phyloP scores from a whole-genome alignment of 2,329 filamentous ascomycete genomes.

The Incumbomyces delicatus region DNA sequence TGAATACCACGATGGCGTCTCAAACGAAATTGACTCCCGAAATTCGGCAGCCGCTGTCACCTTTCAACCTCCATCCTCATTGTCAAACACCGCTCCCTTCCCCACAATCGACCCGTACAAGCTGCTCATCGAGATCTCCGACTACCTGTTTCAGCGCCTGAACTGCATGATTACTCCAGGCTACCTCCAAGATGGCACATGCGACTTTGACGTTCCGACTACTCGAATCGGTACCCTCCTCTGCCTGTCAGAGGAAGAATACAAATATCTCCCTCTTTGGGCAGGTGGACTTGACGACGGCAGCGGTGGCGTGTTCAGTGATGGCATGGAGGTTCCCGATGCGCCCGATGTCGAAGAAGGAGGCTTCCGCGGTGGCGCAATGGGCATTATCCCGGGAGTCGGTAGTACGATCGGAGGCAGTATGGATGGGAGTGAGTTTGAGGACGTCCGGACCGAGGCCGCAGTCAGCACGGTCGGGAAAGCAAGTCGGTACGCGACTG shows the following conservation, averaged over 20 bases:
- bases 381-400: conserved; percentile 23
- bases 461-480: conserved; percentile 26
- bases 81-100: too few species aligned
- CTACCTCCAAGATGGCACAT: conserved; percentile 1
- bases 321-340: conserved; percentile 31
- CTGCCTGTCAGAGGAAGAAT: conserved; percentile 47
- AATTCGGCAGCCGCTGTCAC: too few species aligned
- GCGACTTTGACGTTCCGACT: conserved; percentile 9
- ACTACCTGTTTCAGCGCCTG: background rate
- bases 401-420: conserved; percentile 13
- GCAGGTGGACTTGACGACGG: conserved; percentile 48
- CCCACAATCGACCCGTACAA: background rate
- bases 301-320: conserved; percentile 39
- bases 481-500: conserved; percentile 29
- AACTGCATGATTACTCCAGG: background rate
- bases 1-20: too few species aligned
- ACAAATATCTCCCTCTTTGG: conserved; percentile 56
- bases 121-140: background rate
- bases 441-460: conserved; percentile 22
- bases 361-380: conserved; percentile 27
- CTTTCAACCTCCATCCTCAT: too few species aligned
- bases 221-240: conserved; percentile 36
- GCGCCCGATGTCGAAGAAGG: conserved; percentile 26
- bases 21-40: too few species aligned
- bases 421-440: conserved; percentile 18